These are phyloP conservation scores for Cladophialophora bantiana DNA, from an alignment of 2,329 filamentous ascomycete species.

Conservation along the genomic window DNA sequence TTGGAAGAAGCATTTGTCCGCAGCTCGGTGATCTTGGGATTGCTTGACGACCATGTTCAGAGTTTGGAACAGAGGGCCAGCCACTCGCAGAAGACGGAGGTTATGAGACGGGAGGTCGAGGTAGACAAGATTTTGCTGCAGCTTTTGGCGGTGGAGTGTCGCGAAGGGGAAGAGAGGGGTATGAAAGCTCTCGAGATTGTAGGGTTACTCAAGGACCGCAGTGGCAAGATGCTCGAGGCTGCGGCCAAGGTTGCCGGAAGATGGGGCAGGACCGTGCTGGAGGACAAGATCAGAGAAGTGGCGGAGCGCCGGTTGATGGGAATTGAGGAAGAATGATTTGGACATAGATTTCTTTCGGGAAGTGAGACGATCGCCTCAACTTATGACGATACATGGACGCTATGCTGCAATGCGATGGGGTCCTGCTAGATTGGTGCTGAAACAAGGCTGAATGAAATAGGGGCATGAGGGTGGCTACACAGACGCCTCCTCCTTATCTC, in stretches of 20 bases:
- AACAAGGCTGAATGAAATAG: no score
- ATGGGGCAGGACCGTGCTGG: slow-evolving; percentile 79
- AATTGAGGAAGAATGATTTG: slow-evolving; percentile 57
- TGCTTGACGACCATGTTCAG: slow-evolving; percentile 76
- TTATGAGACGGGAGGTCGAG: slow-evolving; percentile 77
- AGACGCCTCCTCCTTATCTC: no score
- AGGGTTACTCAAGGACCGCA: slow-evolving; percentile 79
- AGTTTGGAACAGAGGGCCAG: slow-evolving; percentile 62
- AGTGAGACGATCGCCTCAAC: no score
- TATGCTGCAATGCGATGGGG: no score
- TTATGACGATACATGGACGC: no score
- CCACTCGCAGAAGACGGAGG: slow-evolving; percentile 68
- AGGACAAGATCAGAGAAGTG: slow-evolving; percentile 87
- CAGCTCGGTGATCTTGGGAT: slow-evolving; percentile 71
- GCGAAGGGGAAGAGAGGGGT: slow-evolving; percentile 88
- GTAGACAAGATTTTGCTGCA: slow-evolving; percentile 91
- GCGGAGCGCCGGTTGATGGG: slow-evolving; percentile 73
- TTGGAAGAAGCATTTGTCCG: slow-evolving; percentile 86
- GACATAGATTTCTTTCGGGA: neutral
- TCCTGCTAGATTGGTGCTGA: no score
- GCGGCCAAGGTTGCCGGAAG: slow-evolving; percentile 87
- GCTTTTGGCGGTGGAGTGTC: slow-evolving; percentile 86
- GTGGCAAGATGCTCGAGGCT: slow-evolving; percentile 88
- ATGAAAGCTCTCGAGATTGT: slow-evolving; percentile 96
- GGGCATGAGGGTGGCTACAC: no score